Conservation (phyloP, 257 asterid species). For the Thymus mandschuricus region DNA sequence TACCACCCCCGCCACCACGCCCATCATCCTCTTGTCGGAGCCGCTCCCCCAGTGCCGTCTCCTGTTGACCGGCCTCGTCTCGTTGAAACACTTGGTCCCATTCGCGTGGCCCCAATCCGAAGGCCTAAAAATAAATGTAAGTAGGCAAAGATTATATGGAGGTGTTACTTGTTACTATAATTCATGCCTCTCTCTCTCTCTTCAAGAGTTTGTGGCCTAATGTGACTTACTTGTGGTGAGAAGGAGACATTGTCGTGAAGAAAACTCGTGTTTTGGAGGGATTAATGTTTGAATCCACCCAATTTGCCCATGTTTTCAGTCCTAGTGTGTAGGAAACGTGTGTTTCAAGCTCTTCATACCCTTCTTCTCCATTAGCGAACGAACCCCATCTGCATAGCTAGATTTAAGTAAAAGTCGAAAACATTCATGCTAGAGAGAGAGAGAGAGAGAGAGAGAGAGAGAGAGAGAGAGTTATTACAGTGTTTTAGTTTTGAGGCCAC, state of each 20-base stretch:
- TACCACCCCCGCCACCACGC: slow-evolving; percentile 51
- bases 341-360: slow-evolving; percentile 70
- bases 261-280: slow-evolving; percentile 74
- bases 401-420: not conserved
- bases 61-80: slow-evolving; percentile 60
- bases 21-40: slow-evolving; percentile 65
- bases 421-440: not conserved
- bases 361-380: slow-evolving; percentile 80
- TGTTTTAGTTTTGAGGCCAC: slow-evolving; percentile 71
- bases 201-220: not conserved
- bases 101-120: slow-evolving; percentile 70
- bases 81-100: slow-evolving; percentile 81
- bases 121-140: slow-evolving; percentile 50
- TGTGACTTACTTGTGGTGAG: slow-evolving; percentile 61
- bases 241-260: slow-evolving; percentile 89
- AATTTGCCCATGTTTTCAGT: slow-evolving; percentile 90
- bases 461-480: slow-evolving; percentile 54
- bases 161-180: not conserved
- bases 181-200: not conserved
- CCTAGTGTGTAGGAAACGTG: slow-evolving; percentile 69
- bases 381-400: slow-evolving; percentile 74
- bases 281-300: slow-evolving; percentile 83
- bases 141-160: not conserved
- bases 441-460: not conserved
- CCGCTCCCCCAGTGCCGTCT: slow-evolving; percentile 78